Evolutionary conservation across 2,329 filamentous ascomycete species (phyloP).

Genomic region (Herpotrichia juniperi): DNA sequence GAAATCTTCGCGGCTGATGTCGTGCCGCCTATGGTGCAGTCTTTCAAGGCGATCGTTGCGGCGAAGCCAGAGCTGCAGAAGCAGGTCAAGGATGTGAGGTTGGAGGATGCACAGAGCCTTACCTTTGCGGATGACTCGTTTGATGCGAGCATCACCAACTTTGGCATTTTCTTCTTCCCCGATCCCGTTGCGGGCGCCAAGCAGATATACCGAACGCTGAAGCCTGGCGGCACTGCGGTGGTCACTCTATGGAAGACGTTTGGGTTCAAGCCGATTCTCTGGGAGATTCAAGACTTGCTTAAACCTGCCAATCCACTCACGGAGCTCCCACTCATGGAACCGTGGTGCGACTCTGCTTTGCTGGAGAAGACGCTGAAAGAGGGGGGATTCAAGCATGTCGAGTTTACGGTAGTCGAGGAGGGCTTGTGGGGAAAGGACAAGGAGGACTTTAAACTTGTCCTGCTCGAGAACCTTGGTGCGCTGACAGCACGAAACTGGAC

Average conservation of each 20-base stretch:
- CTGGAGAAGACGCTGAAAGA: constrained; percentile 6
- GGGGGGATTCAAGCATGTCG: constrained; percentile 8
- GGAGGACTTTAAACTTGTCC: constrained; percentile 9
- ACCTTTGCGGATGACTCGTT: constrained; percentile 28
- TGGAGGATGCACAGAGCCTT: constrained; percentile 7
- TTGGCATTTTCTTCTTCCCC: constrained; percentile 38
- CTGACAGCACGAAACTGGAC: constrained; percentile 8
- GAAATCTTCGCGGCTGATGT: constrained; percentile 6
- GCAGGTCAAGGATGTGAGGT: constrained; percentile 4
- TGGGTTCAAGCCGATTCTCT: constrained; percentile 9
- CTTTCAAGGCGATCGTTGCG: constrained; percentile 8
- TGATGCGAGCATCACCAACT: constrained; percentile 39
- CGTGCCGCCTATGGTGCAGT: constrained; percentile 9
- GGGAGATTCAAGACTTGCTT: constrained; percentile 4
- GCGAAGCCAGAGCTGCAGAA: constrained; percentile 5
- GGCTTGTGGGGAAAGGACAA: constrained; percentile 11
- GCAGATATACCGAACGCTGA: constrained; percentile 39
- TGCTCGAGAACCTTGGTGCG: constrained; percentile 6
- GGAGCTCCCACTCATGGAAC: constrained; percentile 9
- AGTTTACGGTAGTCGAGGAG: constrained; percentile 8
- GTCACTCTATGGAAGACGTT: constrained; percentile 27
- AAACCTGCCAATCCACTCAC: constrained; percentile 6
- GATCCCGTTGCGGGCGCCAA: constrained; percentile 29
- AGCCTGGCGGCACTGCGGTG: constrained; percentile 34
- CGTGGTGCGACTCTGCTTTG: constrained; percentile 8